Conservation (phyloP, 192 early-diverging fungal species). For the Coemansia umbellata region DNA sequence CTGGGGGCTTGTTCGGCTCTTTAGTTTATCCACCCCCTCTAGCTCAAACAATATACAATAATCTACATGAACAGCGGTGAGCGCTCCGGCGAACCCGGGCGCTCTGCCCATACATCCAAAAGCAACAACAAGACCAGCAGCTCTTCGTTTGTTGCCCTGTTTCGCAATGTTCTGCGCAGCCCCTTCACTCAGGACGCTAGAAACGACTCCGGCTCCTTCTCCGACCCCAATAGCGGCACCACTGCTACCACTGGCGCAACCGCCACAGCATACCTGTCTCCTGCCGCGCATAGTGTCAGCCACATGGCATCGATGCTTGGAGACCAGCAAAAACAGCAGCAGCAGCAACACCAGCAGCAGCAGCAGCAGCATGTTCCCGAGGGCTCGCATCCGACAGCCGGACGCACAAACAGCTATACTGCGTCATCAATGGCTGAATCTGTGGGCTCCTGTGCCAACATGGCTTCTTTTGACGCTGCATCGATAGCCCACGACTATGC, state of each 20-base stretch:
- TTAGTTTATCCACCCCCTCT: too few relatives aligned
- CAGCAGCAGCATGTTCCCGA: not conserved
- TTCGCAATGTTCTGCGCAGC: conserved; percentile 42
- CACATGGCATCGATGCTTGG: not conserved
- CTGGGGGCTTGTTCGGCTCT: too few relatives aligned
- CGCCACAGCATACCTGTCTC: not conserved
- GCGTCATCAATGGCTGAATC: not conserved
- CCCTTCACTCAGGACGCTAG: conserved; percentile 27
- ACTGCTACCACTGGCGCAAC: not conserved
- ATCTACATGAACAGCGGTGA: conserved; percentile 6
- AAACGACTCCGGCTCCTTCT: not conserved
- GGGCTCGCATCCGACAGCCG: not conserved
- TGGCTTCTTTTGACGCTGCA: conserved; percentile 20
- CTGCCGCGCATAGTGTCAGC: not conserved
- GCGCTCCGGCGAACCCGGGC: conserved; percentile 14
- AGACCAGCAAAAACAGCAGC: not conserved
- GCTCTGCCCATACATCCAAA: conserved; percentile 9
- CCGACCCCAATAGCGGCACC: not conserved
- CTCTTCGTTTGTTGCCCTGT: conserved; percentile 14
- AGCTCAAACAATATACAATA: too few relatives aligned
- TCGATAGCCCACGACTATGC: conserved; percentile 12
- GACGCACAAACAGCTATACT: not conserved
- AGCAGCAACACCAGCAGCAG: not conserved
- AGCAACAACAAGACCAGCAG: not conserved
- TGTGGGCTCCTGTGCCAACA: not conserved